Base-by-base conservation (phyloP, 139 green algal species). In the Coccomyxa sp. region DNA sequence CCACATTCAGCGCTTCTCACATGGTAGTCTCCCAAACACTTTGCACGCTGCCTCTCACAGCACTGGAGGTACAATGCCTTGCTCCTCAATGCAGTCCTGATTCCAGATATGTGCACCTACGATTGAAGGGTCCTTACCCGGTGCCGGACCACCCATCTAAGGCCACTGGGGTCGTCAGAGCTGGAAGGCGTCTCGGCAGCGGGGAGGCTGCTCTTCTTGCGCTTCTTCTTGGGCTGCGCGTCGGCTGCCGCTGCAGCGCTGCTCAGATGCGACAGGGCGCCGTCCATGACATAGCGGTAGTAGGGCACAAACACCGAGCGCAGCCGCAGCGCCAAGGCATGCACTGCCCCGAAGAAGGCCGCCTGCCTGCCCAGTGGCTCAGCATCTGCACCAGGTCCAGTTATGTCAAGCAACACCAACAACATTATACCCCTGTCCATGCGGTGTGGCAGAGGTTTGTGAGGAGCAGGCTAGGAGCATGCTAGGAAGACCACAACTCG, bases 291-390 rank as follows among this genome's bases (percentile, higher is more conserved):
- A 74, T 95, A 86, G 39, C 83, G 79, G 86, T 84, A 93, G 81
- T 96, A 97, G 29, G 95, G 95, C 69, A 92, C 89, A 78, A 98
- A 96, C 9, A 98, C 88, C 0, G 87, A 92, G 73, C 92, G 90
- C 40, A 98, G 86, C 29, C 90, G 83, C 35, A 91, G 79, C 0
- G 90, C 58, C 14, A 98, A 83, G 9, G 76, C 87, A 22, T 83
- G 86, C 4, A 89, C 88, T 8, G 79, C 81, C 8, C 74, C 78
- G 16, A 92, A 90, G 9, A 97, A 80, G 2, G 89, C 81, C 16
- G 82, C 76, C 55, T 82, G 76, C 54, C 90, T 84, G 36, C 68
- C 84, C 70, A 77, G 64, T 29, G 55, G 55, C 35, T 18, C 76
- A 8, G 39, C 72, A 69, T 82, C 71, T 71, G 68, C 39, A 68